These are phyloP conservation scores for Ceratobasidium sp. DNA, from an alignment of 1,284 basidiomycete genomes.

Conservation along the genomic window DNA sequence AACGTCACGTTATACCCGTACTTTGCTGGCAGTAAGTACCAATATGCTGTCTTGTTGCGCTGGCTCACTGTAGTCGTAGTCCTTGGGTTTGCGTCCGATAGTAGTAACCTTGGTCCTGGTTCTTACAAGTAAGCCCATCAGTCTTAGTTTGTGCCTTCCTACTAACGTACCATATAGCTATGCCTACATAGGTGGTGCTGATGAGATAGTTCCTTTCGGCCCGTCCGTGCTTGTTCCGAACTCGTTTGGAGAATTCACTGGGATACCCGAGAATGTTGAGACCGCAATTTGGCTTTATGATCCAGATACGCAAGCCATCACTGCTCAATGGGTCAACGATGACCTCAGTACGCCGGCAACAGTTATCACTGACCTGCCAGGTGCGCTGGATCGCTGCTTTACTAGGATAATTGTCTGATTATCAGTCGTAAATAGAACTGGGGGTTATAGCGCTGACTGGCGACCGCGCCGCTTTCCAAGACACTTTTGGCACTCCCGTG, in stretches of 20 bases:
- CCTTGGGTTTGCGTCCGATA: neutral
- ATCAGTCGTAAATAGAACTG: no score
- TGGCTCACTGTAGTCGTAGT: no score
- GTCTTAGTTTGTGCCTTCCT: no score
- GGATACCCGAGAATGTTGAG: neutral
- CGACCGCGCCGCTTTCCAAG: no score
- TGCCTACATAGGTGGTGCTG: neutral
- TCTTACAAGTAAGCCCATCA: neutral
- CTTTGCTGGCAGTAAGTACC: slow-evolving; percentile 3
- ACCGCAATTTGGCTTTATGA: slow-evolving; percentile 35
- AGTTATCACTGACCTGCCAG: neutral
- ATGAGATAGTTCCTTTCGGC: neutral
- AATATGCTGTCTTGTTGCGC: neutral
- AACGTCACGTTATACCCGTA: neutral
- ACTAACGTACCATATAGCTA: neutral
- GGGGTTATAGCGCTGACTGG: no score
- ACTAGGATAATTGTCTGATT: no score
- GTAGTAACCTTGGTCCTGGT: neutral
- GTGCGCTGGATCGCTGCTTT: no score
- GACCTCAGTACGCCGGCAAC: neutral
- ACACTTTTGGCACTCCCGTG: no score
- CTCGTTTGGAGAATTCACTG: neutral
- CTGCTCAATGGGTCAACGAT: slow-evolving; percentile 36
- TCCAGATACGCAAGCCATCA: slow-evolving; percentile 8
- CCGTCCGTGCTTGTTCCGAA: neutral